phyloP scores from a whole-genome alignment of 345 rosid species.

The Rhizophora apiculata region DNA sequence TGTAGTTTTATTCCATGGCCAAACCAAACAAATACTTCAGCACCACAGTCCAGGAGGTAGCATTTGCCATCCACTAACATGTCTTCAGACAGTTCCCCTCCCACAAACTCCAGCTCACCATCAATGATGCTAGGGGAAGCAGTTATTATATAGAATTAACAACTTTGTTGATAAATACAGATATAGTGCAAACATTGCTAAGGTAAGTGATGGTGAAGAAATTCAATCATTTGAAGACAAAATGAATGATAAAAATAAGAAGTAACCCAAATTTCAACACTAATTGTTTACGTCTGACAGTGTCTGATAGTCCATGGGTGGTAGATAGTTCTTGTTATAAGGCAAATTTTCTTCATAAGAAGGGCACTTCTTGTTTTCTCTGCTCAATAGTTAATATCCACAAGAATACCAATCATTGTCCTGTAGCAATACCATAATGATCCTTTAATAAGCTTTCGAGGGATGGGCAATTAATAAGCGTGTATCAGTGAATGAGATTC shows the following conservation, averaged over 20 bases:
- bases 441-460: not conserved
- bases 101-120: slow-evolving; percentile 55
- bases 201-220: not conserved
- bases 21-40: slow-evolving; percentile 92
- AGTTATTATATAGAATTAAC: slow-evolving; percentile 11
- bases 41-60: slow-evolving; percentile 77
- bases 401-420: not conserved
- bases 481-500: too few species aligned
- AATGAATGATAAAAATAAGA: too few species aligned
- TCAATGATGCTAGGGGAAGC: slow-evolving; percentile 52
- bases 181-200: not conserved
- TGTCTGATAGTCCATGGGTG: not conserved
- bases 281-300: too few species aligned
- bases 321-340: not conserved
- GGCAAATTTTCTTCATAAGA: not conserved
- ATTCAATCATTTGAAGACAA: too few species aligned
- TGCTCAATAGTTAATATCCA: not conserved
- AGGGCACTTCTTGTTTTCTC: not conserved
- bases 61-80: slow-evolving; percentile 79
- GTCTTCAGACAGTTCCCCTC: slow-evolving; percentile 68
- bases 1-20: slow-evolving; percentile 94
- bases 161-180: slow-evolving; percentile 5
- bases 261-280: too few species aligned
- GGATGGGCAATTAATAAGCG: not conserved
- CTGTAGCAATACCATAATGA: not conserved